These are phyloP conservation scores for Aureobasidium lini DNA, from an alignment of 2,329 filamentous ascomycete species.

Conservation along the genomic window DNA sequence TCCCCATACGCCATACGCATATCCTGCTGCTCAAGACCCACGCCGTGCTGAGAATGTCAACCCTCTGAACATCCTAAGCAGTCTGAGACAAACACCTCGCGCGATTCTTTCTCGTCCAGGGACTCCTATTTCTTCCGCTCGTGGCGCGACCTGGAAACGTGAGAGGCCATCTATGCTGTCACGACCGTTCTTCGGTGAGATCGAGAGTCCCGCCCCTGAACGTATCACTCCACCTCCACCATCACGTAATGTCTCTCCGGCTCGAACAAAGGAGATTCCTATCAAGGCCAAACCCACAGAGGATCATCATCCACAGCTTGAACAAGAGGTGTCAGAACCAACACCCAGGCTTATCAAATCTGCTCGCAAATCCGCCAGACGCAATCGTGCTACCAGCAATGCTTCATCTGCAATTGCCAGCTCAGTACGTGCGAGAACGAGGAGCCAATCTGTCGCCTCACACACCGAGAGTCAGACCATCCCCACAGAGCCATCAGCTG, in stretches of 20 bases:
- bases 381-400: conserved; percentile 31
- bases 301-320: neutral
- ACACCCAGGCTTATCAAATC: conserved; percentile 1
- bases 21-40: conserved; percentile 23
- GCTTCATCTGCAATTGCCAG: conserved; percentile 41
- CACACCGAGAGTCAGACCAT: conserved; percentile 34
- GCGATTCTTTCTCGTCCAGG: neutral
- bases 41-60: neutral
- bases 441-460: conserved; percentile 43
- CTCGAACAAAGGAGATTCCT: neutral
- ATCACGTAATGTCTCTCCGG: neutral
- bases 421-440: conserved; percentile 37
- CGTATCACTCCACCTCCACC: conserved; percentile 25
- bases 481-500: conserved; percentile 32
- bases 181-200: conserved; percentile 17
- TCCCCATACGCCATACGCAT: conserved; percentile 16
- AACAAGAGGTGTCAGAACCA: neutral
- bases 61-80: neutral
- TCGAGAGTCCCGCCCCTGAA: conserved; percentile 24
- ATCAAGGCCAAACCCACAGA: neutral
- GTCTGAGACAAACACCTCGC: neutral
- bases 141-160: conserved; percentile 23
- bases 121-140: neutral
- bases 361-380: conserved; percentile 18
- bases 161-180: conserved; percentile 20